phyloP scores from a whole-genome alignment of 768 basidiomycete genomes.

The Harrya chromipes region DNA sequence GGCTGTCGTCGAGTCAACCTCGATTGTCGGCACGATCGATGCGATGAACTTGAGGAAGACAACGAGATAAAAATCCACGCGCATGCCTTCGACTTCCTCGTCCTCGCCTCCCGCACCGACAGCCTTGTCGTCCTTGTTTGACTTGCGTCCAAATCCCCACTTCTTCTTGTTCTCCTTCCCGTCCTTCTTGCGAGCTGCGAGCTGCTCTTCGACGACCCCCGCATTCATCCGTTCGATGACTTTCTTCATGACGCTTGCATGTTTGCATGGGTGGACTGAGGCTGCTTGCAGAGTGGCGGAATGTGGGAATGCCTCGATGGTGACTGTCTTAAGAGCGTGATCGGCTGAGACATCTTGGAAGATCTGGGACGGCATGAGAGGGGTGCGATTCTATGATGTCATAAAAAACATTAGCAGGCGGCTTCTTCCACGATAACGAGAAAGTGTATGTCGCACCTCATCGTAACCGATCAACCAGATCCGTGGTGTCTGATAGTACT shows the following conservation, averaged over 20 bases:
- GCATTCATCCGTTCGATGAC: conserved; percentile 98
- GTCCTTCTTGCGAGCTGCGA: conserved; percentile 56
- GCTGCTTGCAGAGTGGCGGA: conserved; percentile 80
- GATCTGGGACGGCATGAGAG: conserved; percentile 84
- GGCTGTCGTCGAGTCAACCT: conserved; percentile 89
- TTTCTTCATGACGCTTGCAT: conserved; percentile 99
- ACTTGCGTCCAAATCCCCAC: conserved; percentile 78
- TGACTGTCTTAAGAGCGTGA: conserved; percentile 97
- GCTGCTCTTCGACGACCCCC: conserved; percentile 78
- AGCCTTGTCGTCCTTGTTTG: conserved; percentile 51
- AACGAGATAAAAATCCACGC: conserved; percentile 97
- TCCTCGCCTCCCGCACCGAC: conserved; percentile 24
- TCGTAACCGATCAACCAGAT: conserved; percentile 98
- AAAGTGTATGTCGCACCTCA: conserved; percentile 56
- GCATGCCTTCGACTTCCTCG: conserved; percentile 83
- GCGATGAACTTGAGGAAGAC: conserved; percentile 99
- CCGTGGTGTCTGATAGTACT: conserved; percentile 98
- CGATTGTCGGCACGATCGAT: conserved; percentile 97
- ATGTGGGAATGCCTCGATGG: conserved; percentile 98
- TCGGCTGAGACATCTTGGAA: conserved; percentile 98
- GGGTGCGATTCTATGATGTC: conserved; percentile 69
- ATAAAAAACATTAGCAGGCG: neutral
- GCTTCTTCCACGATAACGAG: neutral
- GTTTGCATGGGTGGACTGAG: conserved; percentile 97
- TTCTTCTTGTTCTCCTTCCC: conserved; percentile 65